Conservation (phyloP, 306 rosid species). For the Coriaria nepalensis region DNA sequence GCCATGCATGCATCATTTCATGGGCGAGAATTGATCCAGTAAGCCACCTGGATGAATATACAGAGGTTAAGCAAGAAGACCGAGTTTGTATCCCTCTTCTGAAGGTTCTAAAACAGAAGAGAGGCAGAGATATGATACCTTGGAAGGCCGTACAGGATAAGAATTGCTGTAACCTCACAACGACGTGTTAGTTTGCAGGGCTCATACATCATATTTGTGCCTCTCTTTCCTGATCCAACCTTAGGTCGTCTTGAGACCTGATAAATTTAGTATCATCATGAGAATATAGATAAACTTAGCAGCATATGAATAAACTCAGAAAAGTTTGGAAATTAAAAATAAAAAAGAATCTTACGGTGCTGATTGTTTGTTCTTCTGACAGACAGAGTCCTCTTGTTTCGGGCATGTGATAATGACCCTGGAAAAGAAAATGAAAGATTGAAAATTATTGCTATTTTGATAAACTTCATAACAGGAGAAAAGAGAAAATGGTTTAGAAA, state of each 20-base stretch:
- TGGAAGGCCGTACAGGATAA: slow-evolving; percentile 85
- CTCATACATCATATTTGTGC: slow-evolving; percentile 27
- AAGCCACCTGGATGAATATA: slow-evolving; percentile 43
- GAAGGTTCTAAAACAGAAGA: slow-evolving; percentile 13
- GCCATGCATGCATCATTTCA: slow-evolving; percentile 99
- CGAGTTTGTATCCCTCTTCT: slow-evolving; percentile 3
- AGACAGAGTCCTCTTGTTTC: slow-evolving; percentile 65
- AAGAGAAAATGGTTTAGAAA: slow-evolving; percentile 13
- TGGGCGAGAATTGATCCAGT: slow-evolving; percentile 95
- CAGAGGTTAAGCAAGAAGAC: too few species aligned
- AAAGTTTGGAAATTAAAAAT: not conserved
- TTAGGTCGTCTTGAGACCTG: slow-evolving; percentile 40
- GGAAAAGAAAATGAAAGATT: slow-evolving; percentile 6
- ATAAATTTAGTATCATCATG: slow-evolving; percentile 2
- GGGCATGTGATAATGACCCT: slow-evolving; percentile 53
- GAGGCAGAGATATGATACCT: slow-evolving; percentile 35
- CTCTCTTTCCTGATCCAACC: slow-evolving; percentile 35
- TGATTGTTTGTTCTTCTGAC: slow-evolving; percentile 54
- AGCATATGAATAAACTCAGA: not conserved
- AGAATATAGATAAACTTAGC: not conserved
- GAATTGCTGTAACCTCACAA: slow-evolving; percentile 96
- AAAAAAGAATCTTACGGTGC: slow-evolving; percentile 29
- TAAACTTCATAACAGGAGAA: slow-evolving; percentile 14
- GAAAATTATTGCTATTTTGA: not conserved
- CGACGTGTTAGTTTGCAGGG: slow-evolving; percentile 53